Conservation (phyloP, 2,329 filamentous ascomycete genomes). For the Alternaria rosae region DNA sequence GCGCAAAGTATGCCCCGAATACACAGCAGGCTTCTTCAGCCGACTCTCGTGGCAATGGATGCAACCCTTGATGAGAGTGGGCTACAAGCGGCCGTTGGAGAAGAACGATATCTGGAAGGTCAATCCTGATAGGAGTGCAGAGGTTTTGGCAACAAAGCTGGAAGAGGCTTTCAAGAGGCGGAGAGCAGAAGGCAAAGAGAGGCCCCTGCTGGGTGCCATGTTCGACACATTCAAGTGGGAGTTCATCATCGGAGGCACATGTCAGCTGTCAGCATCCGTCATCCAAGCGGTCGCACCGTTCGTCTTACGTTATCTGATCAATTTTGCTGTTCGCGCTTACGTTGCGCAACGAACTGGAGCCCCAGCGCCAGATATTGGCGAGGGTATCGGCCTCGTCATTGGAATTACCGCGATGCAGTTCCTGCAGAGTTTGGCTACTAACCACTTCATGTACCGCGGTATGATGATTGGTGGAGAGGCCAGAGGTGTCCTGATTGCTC, state of each 20-base stretch:
- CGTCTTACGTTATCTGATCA: constrained; percentile 83
- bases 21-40: constrained; percentile 77
- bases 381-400: constrained; percentile 81
- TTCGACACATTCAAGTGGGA: constrained; percentile 87
- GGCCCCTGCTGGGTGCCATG: constrained; percentile 79
- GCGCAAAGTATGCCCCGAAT: constrained; percentile 69
- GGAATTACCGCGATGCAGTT: constrained; percentile 88
- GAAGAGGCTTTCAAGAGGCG: constrained; percentile 73
- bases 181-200: constrained; percentile 69
- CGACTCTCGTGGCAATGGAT: constrained; percentile 88
- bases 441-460: constrained; percentile 91
- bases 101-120: constrained; percentile 87
- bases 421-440: constrained; percentile 78
- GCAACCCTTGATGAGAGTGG: constrained; percentile 79
- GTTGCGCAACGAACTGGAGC: constrained; percentile 62
- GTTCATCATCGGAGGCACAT: constrained; percentile 83
- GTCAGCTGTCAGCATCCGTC: constrained; percentile 74
- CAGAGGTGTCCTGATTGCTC: constrained; percentile 79
- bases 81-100: constrained; percentile 85
- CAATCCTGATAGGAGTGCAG: constrained; percentile 79
- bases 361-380: constrained; percentile 72
- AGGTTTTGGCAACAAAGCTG: constrained; percentile 71
- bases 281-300: constrained; percentile 84
- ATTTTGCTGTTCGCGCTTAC: constrained; percentile 83
- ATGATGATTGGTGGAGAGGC: constrained; percentile 90